Percentiles rank a stretch among this genome's conserved stretches.
phyloP scores from a whole-genome alignment of 148 eudicot genomes.

The Nepenthes mirabilis region DNA sequence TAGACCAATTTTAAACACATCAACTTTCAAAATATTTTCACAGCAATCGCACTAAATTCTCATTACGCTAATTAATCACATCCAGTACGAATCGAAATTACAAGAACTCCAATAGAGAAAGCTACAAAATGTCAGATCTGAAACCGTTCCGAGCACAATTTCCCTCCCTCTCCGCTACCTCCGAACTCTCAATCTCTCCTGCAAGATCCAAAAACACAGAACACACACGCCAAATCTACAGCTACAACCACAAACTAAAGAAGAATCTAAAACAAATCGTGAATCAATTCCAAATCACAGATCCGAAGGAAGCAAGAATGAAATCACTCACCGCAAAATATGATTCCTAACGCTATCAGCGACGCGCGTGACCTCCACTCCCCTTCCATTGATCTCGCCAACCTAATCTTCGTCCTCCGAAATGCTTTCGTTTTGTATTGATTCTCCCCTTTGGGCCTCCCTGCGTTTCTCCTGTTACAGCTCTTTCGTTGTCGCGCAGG shows the following conservation, averaged over 20 bases:
- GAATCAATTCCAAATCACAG: not conserved
- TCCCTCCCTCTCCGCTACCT: too few relatives aligned
- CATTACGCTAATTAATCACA: too few relatives aligned
- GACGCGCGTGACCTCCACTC: slow-evolving; percentile 40
- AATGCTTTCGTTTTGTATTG: not conserved
- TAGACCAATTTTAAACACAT: too few relatives aligned
- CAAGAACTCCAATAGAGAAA: too few relatives aligned
- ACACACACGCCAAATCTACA: not conserved
- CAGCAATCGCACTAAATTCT: too few relatives aligned
- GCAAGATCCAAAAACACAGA: not conserved
- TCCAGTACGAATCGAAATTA: too few relatives aligned
- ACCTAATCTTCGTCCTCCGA: not conserved
- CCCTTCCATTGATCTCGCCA: slow-evolving; percentile 20
- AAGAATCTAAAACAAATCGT: not conserved
- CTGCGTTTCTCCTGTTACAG: not conserved
- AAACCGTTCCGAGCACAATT: too few relatives aligned
- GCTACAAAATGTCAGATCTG: too few relatives aligned
- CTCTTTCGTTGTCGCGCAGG: not conserved
- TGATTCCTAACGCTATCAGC: slow-evolving; percentile 24
- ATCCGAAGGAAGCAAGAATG: not conserved
- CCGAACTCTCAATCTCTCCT: too few relatives aligned
- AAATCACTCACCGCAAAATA: slow-evolving; percentile 36
- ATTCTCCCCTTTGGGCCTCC: not conserved
- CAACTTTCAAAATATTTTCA: too few relatives aligned
- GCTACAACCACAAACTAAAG: not conserved